Conservation (phyloP, 345 rosid species). For the Ceriops decandra region DNA sequence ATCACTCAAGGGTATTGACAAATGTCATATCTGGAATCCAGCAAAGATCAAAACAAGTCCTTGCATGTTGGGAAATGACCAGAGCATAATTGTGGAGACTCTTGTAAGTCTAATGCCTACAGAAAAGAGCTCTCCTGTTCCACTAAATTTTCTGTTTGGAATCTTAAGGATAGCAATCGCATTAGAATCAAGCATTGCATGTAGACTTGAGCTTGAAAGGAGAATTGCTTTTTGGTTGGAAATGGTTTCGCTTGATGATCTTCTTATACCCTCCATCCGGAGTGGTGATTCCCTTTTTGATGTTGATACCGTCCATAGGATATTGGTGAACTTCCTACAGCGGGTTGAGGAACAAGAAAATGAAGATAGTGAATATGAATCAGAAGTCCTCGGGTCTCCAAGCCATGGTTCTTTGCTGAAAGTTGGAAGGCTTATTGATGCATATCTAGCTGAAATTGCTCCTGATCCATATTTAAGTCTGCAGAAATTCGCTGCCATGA, state of each 20-base stretch:
- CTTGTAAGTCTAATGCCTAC: constrained; percentile 59
- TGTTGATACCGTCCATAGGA: constrained; percentile 65
- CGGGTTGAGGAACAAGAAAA: constrained; percentile 62
- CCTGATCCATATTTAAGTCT: constrained; percentile 71
- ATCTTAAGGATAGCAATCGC: constrained; percentile 61
- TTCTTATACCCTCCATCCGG: constrained; percentile 70
- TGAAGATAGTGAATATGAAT: constrained; percentile 45
- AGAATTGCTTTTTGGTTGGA: constrained; percentile 61
- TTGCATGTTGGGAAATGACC: constrained; percentile 35
- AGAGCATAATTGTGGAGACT: constrained; percentile 57
- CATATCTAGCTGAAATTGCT: constrained; percentile 81
- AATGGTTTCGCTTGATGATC: constrained; percentile 62
- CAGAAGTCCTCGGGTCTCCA: constrained; percentile 50
- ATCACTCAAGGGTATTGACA: constrained; percentile 55
- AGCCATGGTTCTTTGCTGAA: constrained; percentile 65
- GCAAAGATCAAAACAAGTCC: constrained; percentile 38
- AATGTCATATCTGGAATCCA: constrained; percentile 48
- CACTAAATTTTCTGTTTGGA: constrained; percentile 74
- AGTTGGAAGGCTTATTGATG: constrained; percentile 75
- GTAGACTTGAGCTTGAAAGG: constrained; percentile 67
- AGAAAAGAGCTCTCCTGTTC: constrained; percentile 41
- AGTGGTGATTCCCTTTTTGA: constrained; percentile 68
- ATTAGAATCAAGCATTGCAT: constrained; percentile 44
- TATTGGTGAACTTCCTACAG: constrained; percentile 60
- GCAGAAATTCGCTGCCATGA: constrained; percentile 61